phyloP scores from a whole-genome alignment of 208 protist genomes.

The Leishmania martiniquensis region DNA sequence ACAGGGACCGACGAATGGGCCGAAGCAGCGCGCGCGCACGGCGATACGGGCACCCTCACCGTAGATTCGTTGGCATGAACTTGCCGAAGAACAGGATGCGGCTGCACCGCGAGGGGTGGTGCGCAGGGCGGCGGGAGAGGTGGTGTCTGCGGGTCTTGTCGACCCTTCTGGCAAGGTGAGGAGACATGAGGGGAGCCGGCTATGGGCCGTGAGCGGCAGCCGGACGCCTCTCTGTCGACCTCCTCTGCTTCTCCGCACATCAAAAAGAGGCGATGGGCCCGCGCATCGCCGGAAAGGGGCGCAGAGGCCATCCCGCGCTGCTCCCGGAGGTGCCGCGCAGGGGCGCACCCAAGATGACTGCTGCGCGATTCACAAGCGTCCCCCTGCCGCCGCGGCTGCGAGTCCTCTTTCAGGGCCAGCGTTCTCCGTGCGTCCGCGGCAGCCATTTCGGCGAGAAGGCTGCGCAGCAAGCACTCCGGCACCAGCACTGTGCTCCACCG shows the following conservation, averaged over 20 bases:
- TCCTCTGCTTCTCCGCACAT: neutral
- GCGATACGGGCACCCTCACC: neutral
- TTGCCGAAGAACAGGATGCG: neutral
- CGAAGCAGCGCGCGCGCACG: neutral
- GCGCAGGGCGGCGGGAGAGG: neutral
- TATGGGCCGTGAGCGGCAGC: neutral
- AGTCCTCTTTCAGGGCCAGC: neutral
- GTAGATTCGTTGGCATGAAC: neutral
- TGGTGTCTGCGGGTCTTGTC: neutral
- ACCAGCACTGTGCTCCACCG: conserved; percentile 19
- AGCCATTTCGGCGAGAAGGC: neutral
- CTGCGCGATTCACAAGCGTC: neutral
- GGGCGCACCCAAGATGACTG: neutral
- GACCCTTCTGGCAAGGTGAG: conserved; percentile 1
- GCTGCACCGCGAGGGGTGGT: neutral
- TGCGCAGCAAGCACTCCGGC: conserved; percentile 26
- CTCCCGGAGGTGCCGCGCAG: neutral
- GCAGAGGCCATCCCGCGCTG: neutral
- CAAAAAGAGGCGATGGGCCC: neutral
- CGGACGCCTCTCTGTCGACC: neutral
- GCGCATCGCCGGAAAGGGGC: neutral
- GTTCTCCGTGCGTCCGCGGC: neutral
- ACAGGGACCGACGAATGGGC: conserved; percentile 10
- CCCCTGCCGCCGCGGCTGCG: neutral
- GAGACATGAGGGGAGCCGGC: neutral